These are phyloP conservation scores for Solanum tarapatanum DNA, from an alignment of 257 asterid genomes.

Conservation along the genomic window DNA sequence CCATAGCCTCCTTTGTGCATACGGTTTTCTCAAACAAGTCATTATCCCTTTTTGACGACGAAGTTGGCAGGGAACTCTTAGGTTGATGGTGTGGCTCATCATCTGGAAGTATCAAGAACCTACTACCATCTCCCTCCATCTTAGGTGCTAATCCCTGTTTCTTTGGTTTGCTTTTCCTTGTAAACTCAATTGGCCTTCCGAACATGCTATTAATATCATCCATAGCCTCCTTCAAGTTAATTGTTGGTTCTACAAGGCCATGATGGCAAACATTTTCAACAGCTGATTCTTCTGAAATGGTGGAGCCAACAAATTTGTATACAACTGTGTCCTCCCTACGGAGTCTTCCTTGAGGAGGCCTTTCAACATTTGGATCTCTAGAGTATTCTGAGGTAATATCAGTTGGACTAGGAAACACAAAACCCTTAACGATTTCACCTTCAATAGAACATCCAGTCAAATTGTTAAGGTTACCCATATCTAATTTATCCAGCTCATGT, in stretches of 20 bases:
- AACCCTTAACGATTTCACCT: constrained; percentile 6
- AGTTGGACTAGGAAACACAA: constrained; percentile 36
- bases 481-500: constrained; percentile 8
- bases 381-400: constrained; percentile 30
- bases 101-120: constrained; percentile 46
- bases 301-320: constrained; percentile 77
- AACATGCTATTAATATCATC: constrained; percentile 86
- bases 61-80: constrained; percentile 27
- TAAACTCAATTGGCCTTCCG: constrained; percentile 82
- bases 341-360: constrained; percentile 26
- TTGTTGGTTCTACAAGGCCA: constrained; percentile 87
- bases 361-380: constrained; percentile 24
- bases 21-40: constrained; percentile 71
- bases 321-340: constrained; percentile 70
- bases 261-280: constrained; percentile 93
- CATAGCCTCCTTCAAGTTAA: constrained; percentile 95
- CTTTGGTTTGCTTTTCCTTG: constrained; percentile 58
- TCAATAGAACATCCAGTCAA: constrained; percentile 8
- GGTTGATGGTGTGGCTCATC: constrained; percentile 35
- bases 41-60: constrained; percentile 19
- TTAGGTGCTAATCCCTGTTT: constrained; percentile 29
- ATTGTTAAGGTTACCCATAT: constrained; percentile 4
- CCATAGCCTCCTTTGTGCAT: constrained; percentile 88
- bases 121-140: constrained; percentile 3
- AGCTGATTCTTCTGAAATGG: constrained; percentile 63